Evolutionary conservation across 805 yeast genomes (phyloP), one percentile per base, ranked within the genome.

Genomic region (Ogataea pignaliae): DNA sequence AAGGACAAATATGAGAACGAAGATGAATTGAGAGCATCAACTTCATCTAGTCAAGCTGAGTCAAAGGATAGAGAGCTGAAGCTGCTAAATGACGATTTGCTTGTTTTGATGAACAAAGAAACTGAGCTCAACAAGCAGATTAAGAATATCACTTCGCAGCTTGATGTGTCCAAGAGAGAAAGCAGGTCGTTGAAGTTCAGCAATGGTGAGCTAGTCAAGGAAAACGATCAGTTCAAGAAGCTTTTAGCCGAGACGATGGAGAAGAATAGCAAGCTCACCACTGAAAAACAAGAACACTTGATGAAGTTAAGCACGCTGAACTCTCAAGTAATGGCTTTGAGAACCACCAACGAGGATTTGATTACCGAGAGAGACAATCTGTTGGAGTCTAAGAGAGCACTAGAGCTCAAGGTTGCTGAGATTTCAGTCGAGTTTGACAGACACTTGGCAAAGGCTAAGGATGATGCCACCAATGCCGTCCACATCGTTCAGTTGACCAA

Each of bases 101-200:
- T 73, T 32, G 67, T 69, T 43, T 73, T 78, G 50, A 68, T 81
- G 65, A 80, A 81, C 52, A 72, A 70, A 33, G 95, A 88, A 59
- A 80, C 88, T 1, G 78, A 75, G 29, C 60, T 84, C 43, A 77
- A 81, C 46, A 84, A 81, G 51, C 81, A 76, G 37, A 68, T 82
- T 50, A 83, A 85, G 41, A 77, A 77, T 33, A 63, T 83, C 26
- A 76, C 73, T 36, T 73, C 81, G 50, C 83, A 81, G 47, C 63
- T 79, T 37, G 88, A 81, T 47, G 75, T 77, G 9, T 59, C 76
- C n/a, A 64, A 70, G 31, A 67, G 65, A n/a, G 75, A 70, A 39
- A 65, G 68, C 12, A 69, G 72, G 15, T 56, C 66, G 7, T 53
- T 72, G 40, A 73, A 71, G 42, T 41, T 49, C 33, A 71, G 67